These are phyloP conservation scores for Rosa chinensis DNA, from an alignment of 306 rosid genomes.

Conservation along the genomic window DNA sequence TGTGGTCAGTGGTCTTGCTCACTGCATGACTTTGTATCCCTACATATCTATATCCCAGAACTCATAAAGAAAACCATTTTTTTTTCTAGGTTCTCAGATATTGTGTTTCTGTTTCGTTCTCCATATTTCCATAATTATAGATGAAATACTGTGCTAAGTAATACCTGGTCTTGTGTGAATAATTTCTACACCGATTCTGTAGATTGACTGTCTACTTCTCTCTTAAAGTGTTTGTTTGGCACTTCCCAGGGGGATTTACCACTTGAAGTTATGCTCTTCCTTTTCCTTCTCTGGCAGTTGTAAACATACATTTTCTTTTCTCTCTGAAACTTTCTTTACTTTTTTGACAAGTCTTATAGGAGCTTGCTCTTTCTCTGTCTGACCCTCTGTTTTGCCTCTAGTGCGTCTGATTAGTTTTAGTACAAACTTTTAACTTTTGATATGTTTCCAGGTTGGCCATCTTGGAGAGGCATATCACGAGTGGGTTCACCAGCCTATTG, in stretches of 20 bases:
- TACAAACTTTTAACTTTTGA: conserved; percentile 1
- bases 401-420: neutral
- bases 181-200: neutral
- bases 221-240: neutral
- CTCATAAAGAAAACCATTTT: too few relatives aligned
- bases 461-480: conserved; percentile 74
- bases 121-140: neutral
- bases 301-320: neutral
- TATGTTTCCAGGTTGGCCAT: conserved; percentile 64
- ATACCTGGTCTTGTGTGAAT: neutral
- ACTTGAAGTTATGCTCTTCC: neutral
- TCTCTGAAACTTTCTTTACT: neutral
- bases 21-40: neutral
- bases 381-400: neutral
- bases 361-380: neutral
- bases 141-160: too few relatives aligned
- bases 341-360: neutral
- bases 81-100: neutral
- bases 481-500: conserved; percentile 91
- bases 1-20: neutral
- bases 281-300: neutral
- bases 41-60: neutral
- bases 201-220: neutral
- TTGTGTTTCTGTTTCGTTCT: neutral
- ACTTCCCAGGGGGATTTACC: neutral